Evolutionary conservation across 208 protist genomes (phyloP), one percentile per base, ranked within the genome.

Genomic region (Hexamita inflata): DNA sequence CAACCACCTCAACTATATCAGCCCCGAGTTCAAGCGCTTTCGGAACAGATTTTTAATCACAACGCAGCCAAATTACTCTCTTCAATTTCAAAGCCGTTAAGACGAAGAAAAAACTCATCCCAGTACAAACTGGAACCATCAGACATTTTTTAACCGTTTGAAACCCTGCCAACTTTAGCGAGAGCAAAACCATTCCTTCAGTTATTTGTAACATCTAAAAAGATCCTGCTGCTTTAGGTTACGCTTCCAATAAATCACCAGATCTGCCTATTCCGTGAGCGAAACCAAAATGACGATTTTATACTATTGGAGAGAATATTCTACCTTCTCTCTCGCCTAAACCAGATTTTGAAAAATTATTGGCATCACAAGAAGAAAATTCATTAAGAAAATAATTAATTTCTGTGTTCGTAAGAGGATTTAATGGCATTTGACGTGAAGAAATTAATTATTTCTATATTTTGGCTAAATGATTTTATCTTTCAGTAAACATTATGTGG

Each of bases 31-130:
- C 78, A 49, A 98, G 94, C 53, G 90, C 91, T 85, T 98, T 98
- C 30, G 97, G 82, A 35, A 89, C 92, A 38, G 92, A 93, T 79
- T 98, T 97, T 79, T 98, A 93, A 80, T 98, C 94, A 32, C 97
- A 91, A 40, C 94, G 85, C 0, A 89, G 83, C 90, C 90, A 96
- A 28, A 97, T 68, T 4, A 98, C 92, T 82, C 88, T 91, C 19
- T 78, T 83, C 62, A 29, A 29, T 76, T 30, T 29, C 35, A 78
- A 32, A 41, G 35, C 1, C 0, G 45, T 45, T n/a, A 75, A 19
- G 15, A 30, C 76, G 0, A 30, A 1, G 53, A 35, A 41, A 40
- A 61, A 19, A 61, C 38, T 81, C 58, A 75, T 35, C 42, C 53
- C 59, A 28, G 59, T 19, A 42, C 65, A 35, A 2, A 41, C 34